Percentiles rank a stretch among this genome's conserved stretches.
These are phyloP conservation scores for Maudiozyma serrabonitensis DNA, from an alignment of 805 yeast species.

Conservation along the genomic window DNA sequence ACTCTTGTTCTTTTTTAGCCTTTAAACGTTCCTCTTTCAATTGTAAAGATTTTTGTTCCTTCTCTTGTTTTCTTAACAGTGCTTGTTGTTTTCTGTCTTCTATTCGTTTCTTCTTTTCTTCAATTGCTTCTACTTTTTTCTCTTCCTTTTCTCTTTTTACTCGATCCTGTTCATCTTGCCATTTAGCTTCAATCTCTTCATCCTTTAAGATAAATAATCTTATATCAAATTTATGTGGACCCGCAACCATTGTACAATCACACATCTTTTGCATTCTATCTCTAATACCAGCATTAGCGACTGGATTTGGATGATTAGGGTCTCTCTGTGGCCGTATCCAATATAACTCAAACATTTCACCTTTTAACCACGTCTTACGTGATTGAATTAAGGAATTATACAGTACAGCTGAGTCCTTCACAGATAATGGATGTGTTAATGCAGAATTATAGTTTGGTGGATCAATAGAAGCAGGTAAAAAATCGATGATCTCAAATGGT, in stretches of 20 bases:
- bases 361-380: conserved; percentile 54
- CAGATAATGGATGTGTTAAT: conserved; percentile 54
- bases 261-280: conserved; percentile 85
- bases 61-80: conserved; percentile 18
- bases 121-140: conserved; percentile 30
- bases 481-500: conserved; percentile 59
- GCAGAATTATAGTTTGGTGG: conserved; percentile 46
- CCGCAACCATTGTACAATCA: conserved; percentile 61
- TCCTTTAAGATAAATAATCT: conserved; percentile 79
- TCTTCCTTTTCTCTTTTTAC: conserved; percentile 30
- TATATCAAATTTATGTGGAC: conserved; percentile 76
- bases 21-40: conserved; percentile 17
- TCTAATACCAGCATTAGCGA: conserved; percentile 25
- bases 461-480: conserved; percentile 56
- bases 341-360: conserved; percentile 62
- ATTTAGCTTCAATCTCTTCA: conserved; percentile 49
- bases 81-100: conserved; percentile 22
- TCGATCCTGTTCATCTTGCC: conserved; percentile 33
- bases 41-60: conserved; percentile 10
- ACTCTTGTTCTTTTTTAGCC: conserved; percentile 15
- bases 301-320: neutral
- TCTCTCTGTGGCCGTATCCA: conserved; percentile 54
- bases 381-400: conserved; percentile 68
- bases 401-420: conserved; percentile 63
- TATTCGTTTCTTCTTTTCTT: conserved; percentile 18